Percentiles rank a stretch among this genome's conserved stretches.
Evolutionary conservation across 2,329 filamentous ascomycete genomes (phyloP).

Genomic region (Phyllosticta paracitricarpa): DNA sequence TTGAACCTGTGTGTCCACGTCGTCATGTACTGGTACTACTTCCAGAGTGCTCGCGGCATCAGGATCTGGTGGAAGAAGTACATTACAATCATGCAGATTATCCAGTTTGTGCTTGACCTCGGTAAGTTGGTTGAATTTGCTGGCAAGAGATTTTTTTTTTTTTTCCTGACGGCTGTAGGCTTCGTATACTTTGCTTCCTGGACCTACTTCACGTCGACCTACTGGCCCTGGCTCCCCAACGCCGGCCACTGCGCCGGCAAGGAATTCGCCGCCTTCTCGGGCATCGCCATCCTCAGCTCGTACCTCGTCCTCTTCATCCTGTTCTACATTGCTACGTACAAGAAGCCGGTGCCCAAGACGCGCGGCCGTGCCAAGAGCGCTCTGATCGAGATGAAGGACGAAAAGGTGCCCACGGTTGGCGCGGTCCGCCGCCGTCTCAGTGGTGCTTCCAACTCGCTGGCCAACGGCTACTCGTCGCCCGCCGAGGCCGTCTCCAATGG

Average conservation of each 20-base stretch:
- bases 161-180: conserved; percentile 38
- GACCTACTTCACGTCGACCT: conserved; percentile 91
- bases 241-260: conserved; percentile 82
- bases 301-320: conserved; percentile 98
- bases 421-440: conserved; percentile 44
- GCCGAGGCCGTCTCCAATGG: conserved; percentile 44
- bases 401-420: conserved; percentile 49
- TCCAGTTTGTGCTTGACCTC: conserved; percentile 94
- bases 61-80: conserved; percentile 99
- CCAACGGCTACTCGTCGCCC: conserved; percentile 24
- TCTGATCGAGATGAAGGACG: conserved; percentile 72
- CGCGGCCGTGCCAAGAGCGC: conserved; percentile 72
- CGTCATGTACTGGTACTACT: conserved; percentile 99
- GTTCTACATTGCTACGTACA: conserved; percentile 97
- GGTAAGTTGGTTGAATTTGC: conserved; percentile 46
- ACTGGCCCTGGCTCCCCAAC: conserved; percentile 79
- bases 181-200: conserved; percentile 99
- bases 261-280: conserved; percentile 89
- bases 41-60: conserved; percentile 92
- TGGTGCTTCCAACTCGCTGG: conserved; percentile 25
- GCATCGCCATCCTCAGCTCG: conserved; percentile 83
- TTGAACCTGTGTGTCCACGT: conserved; percentile 93
- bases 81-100: conserved; percentile 95
- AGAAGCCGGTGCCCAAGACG: conserved; percentile 67
- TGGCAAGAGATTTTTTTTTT: too few species aligned